These are phyloP conservation scores for Heterobasidion irregulare DNA, from an alignment of 1,284 basidiomycete species.

Conservation along the genomic window DNA sequence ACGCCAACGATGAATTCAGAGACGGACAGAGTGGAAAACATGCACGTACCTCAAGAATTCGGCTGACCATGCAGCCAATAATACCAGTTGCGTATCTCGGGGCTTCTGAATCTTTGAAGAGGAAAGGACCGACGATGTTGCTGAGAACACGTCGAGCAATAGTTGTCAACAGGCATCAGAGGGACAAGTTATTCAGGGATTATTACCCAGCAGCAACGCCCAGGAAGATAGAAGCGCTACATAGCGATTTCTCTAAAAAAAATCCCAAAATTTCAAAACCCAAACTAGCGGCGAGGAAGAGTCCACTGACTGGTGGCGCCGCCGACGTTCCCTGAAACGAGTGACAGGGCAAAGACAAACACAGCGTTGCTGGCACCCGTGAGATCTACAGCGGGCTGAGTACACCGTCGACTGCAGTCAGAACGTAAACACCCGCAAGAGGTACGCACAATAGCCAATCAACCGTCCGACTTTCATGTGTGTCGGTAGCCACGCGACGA, in stretches of 20 bases:
- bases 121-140: conserved; percentile 33
- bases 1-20: too few relatives aligned
- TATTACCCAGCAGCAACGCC: neutral
- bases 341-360: conserved; percentile 34
- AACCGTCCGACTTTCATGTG: neutral
- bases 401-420: too few relatives aligned
- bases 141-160: conserved; percentile 15
- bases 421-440: too few relatives aligned
- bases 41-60: conserved; percentile 6
- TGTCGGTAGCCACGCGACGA: neutral
- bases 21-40: too few relatives aligned
- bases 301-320: conserved; percentile 24
- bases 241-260: conserved; percentile 25
- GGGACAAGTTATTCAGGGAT: neutral
- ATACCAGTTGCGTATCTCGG: conserved; percentile 32
- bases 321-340: conserved; percentile 36
- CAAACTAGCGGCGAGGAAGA: too few relatives aligned
- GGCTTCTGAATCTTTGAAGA: conserved; percentile 27
- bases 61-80: conserved; percentile 28
- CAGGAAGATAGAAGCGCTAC: conserved; percentile 15
- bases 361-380: conserved; percentile 33
- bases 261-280: too few relatives aligned
- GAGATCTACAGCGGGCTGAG: conserved; percentile 11
- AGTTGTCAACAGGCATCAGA: conserved; percentile 2
- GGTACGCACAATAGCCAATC: neutral